Evolutionary conservation across 1,284 basidiomycete genomes (phyloP), one percentile per base, ranked within the genome.

Genomic region (Leccinum ponderosum): DNA sequence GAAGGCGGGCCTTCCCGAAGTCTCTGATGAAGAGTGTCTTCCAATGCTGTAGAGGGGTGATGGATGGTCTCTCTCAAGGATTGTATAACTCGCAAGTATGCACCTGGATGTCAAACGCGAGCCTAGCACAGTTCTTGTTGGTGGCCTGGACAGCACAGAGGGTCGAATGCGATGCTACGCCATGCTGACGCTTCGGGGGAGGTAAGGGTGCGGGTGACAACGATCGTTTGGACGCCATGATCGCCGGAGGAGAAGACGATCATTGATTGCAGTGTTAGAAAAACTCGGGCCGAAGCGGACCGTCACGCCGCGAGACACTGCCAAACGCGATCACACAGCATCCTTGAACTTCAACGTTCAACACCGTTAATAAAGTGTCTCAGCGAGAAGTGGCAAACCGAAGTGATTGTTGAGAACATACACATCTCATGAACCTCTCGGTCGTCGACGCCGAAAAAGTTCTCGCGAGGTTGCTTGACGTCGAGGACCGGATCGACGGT

Each of bases 1-100:
- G 80, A 53, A 93, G 77, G 44, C 91, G 82, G 11, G 81, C 73
- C 53, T 87, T 82, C 9, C 89, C 88, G 73, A 85, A 91, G 51
- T 84, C 82, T 56, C 68, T 75, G 50, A 90, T 67, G 68, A 88
- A 93, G 59, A 84, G 73, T 1, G 68, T 64, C 72, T 80, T 84
- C 85, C 85, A 87, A 42, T 87, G 76, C 80, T 89, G 56, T 50
- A 3, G 39, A 44, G 7, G 17, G n/a, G n/a, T 4, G 9, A 78
- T 14, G 15, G 57, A 48, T 56, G 50, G 35, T 52, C 47, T 52
- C n/a, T 58, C 52, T 58, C 50, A 59, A 53, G 56, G 42, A 39
- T 35, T 62, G 50, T 51, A n/a, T 27, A 6, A 51, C n/a, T 50
- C 54, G 22, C 52, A 54, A 56, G 54, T 61, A 64, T 67, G 65